Base-by-base conservation (phyloP, 345 rosid species). In the Bruguiera sexangula region DNA sequence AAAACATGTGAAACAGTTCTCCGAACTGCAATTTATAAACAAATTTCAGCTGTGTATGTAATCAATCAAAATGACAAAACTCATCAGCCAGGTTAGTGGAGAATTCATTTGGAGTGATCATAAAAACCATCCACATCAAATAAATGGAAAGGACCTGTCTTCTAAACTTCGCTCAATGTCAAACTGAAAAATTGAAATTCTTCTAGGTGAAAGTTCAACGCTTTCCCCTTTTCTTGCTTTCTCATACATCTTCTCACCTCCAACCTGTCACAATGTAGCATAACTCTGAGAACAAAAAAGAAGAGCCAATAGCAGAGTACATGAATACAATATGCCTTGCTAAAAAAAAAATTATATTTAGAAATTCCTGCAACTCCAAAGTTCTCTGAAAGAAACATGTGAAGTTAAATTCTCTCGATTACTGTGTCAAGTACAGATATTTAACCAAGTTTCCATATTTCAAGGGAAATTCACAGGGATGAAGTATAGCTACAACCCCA, bases 191-290 rank as follows among this genome's bases (percentile, higher is more conserved):
- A 95, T 86, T 2, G 97, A 95, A 75, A 92, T 90, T 77, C 84
- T 84, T 78, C 99, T 86, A 0, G 97, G 96, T 53, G 96, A 75
- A 75, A 95, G 96, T 79, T 95, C 97, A 20, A 92, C 63, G 1
- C 78, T 88, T 80, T 91, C 99, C 70, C 99, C 97, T 86, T 89
- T 83, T 85, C 99, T 92, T 57, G 97, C 96, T 85, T 95, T 95
- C 0, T 90, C 98, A 57, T 95, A 95, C 98, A 95, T 90, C 80
- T 70, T 95, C 80, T 95, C 98, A 18, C 99, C 98, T 78, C 93
- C 96, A 73, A 92, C 89, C 99, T 92, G 62, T 68, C 63, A 66
- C 59, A 22, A 31, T 37, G 22, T 56, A 46, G 36, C 1, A 39
- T 39, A 65, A 27, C 63, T 62, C 58, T 58, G 18, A 76, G 53